Evolutionary conservation across 176 grass and related monocot species (phyloP), one percentile per base, ranked within the genome.

Genomic region (Poa annua): DNA sequence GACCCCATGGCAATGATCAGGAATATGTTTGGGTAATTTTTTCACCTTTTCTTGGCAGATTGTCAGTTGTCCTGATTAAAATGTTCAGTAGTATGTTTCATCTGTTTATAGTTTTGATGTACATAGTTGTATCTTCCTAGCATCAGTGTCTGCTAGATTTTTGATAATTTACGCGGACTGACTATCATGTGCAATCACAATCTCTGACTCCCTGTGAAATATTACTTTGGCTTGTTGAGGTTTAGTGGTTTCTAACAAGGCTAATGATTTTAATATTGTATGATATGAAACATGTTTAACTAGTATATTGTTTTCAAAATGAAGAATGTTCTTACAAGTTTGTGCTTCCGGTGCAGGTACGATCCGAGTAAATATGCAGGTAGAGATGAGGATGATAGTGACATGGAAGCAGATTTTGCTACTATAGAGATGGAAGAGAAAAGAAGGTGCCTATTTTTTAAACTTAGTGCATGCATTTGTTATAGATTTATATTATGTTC

Each of bases 341-440:
- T 79, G 48, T 8, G 15, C 33, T 17, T 84, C 51, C 15, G 80
- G 11, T 90, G 78, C 77, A 99, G 96, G 83, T 99, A 99, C 65
- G 92, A 99, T 79, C 96, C 96, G 83, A 84, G 86, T 71, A 99
- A 59, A 83, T 99, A 88, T 81, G 81, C 83, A 17, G 96, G 87
- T 74, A 85, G 77, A 62, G 96, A 99, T 49, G 96, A 96, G 0
- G 96, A 99, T 90, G 96, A 85, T 25, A 99, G 96, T 78, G 96
- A 99, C 85, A 99, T 99, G 96, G 96, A 99, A 83, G 96, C 94
- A 44, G 93, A 94, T 82, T 99, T 99, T 68, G 89, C 92, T 89
- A 84, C 86, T 36, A 99, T 99, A 60, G 91, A 99, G 61, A 94
- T 84, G 82, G 96, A 99, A 85, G 96, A 99, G 69, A 90, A 36